Conservation (phyloP, 1,284 basidiomycete species). For the Heterobasidion annosum region DNA sequence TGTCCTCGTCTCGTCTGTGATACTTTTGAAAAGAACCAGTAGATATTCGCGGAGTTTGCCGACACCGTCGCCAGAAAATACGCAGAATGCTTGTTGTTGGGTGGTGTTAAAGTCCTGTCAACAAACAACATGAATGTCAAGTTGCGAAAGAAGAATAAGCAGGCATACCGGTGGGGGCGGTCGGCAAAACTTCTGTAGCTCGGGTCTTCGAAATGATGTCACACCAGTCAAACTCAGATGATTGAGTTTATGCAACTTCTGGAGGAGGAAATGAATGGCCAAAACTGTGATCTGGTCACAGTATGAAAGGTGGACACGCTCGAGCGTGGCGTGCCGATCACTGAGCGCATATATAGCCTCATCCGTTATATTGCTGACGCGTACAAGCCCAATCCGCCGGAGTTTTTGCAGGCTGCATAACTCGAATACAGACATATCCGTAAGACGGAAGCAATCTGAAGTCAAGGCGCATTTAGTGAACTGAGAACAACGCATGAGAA, state of each 20-base stretch:
- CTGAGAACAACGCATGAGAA: constrained; percentile 3
- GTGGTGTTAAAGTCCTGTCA: constrained; percentile 86
- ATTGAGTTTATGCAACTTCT: constrained; percentile 81
- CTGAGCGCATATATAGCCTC: constrained; percentile 86
- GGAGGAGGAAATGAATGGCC: constrained; percentile 86
- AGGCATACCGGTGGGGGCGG: constrained; percentile 72
- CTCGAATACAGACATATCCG: constrained; percentile 92
- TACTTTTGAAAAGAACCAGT: constrained; percentile 60
- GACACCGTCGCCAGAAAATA: constrained; percentile 92
- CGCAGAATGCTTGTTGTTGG: constrained; percentile 92
- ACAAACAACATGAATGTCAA: not conserved
- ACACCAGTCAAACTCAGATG: constrained; percentile 97
- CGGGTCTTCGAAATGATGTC: constrained; percentile 78
- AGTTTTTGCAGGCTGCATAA: constrained; percentile 85
- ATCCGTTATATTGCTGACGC: constrained; percentile 89
- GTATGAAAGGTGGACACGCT: constrained; percentile 95
- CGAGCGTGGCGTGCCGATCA: constrained; percentile 75
- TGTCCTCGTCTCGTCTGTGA: constrained; percentile 57
- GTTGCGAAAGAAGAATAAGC: not conserved
- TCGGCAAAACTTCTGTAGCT: constrained; percentile 88
- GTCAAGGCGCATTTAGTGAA: constrained; percentile 3
- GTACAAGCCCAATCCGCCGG: constrained; percentile 90
- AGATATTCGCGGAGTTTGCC: constrained; percentile 76
- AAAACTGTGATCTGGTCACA: constrained; percentile 93
- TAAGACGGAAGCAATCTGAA: constrained; percentile 78